Percentiles rank a stretch among this genome's conserved stretches.
phyloP scores from a whole-genome alignment of 345 rosid genomes.

The Triadica sebifera region DNA sequence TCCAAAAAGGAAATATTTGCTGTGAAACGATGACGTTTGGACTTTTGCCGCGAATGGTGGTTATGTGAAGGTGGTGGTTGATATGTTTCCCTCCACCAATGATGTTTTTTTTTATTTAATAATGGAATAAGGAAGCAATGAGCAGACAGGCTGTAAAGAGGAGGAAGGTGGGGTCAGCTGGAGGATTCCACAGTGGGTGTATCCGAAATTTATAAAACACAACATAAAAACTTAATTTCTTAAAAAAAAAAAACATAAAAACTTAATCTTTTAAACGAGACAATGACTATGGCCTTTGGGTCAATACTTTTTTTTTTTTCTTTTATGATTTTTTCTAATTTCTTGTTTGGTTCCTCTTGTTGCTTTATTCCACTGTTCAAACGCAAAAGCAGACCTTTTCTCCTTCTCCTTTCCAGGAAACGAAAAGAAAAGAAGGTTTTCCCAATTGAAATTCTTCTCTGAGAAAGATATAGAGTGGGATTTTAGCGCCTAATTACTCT shows the following conservation, averaged over 20 bases:
- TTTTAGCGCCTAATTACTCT: not conserved
- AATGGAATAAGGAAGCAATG: not conserved
- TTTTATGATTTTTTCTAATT: constrained; percentile 2
- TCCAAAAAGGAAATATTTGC: no score
- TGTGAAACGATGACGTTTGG: not conserved
- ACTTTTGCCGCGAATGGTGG: not conserved
- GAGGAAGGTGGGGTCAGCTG: no score
- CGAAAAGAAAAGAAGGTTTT: not conserved
- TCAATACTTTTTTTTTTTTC: not conserved
- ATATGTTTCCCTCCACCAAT: not conserved
- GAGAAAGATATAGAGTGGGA: not conserved
- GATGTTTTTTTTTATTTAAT: not conserved
- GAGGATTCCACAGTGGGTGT: not conserved
- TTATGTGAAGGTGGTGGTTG: not conserved
- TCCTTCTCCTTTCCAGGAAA: not conserved
- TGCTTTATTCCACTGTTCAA: not conserved
- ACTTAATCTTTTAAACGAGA: no score
- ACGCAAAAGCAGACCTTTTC: not conserved
- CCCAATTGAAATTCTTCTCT: not conserved
- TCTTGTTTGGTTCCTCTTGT: constrained; percentile 10
- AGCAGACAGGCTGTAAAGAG: not conserved
- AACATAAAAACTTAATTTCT: no score
- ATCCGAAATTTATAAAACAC: not conserved
- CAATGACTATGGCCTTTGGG: not conserved
- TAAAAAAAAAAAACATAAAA: no score